These are phyloP conservation scores for Fusarium humuli DNA, from an alignment of 2,329 filamentous ascomycete genomes.

Conservation along the genomic window DNA sequence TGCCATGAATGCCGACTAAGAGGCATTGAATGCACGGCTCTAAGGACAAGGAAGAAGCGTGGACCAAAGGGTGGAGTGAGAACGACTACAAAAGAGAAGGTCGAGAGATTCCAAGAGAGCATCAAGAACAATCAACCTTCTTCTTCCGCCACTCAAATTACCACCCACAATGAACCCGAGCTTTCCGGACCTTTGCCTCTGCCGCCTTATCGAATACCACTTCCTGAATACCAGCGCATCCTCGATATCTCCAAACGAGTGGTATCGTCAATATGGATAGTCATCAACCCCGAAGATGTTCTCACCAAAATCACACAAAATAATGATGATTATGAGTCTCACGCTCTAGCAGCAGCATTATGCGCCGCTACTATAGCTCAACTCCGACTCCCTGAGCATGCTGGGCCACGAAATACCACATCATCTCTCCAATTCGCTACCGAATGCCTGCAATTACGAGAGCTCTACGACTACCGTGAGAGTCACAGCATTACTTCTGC, in stretches of 20 bases:
- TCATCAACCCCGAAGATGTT: constrained; percentile 38
- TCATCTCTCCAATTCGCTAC: constrained; percentile 33
- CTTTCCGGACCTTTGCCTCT: not conserved
- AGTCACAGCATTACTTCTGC: constrained; percentile 33
- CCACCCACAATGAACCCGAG: not conserved
- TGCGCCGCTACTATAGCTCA: constrained; percentile 47
- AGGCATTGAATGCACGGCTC: constrained; percentile 31
- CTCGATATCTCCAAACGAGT: constrained; percentile 38
- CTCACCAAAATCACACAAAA: constrained; percentile 26
- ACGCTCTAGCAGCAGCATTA: constrained; percentile 42
- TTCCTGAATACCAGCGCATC: constrained; percentile 39
- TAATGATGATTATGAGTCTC: constrained; percentile 37
- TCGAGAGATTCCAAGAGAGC: constrained; percentile 31
- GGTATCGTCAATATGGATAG: constrained; percentile 43
- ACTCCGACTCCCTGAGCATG: constrained; percentile 42
- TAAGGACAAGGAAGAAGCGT: constrained; percentile 31
- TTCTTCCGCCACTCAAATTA: no score
- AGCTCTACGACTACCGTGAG: constrained; percentile 44
- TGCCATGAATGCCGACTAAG: constrained; percentile 33
- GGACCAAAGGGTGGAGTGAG: constrained; percentile 34
- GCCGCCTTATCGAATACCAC: constrained; percentile 26
- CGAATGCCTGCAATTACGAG: constrained; percentile 34
- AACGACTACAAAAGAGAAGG: constrained; percentile 26
- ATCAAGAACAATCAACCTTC: constrained; percentile 15
- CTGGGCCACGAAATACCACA: constrained; percentile 18